Evolutionary conservation across 495 filamentous ascomycete genomes (phyloP).

Genomic region (Daldinia concentrica): DNA sequence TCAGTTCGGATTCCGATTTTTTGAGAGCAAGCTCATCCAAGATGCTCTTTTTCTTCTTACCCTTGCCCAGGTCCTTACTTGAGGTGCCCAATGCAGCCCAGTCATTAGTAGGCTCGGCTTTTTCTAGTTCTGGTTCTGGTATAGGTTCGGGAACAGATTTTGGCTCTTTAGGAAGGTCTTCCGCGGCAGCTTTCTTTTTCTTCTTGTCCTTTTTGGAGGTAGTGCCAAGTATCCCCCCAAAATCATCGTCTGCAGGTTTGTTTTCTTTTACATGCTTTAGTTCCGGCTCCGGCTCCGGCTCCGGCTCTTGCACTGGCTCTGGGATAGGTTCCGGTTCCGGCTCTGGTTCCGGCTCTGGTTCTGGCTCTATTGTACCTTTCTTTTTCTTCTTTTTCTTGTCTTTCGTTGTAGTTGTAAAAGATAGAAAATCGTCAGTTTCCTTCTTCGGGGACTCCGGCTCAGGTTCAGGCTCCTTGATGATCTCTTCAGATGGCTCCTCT

Average conservation of each 20-base stretch:
- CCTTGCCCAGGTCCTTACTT: constrained; percentile 19
- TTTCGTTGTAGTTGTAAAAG: background rate
- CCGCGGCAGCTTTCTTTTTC: constrained; percentile 45
- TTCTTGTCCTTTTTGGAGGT: constrained; percentile 49
- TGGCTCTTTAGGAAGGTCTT: constrained; percentile 32
- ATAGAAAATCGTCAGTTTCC: background rate
- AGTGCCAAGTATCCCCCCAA: constrained; percentile 29
- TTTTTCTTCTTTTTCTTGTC: constrained; percentile 1
- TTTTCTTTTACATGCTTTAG: constrained; percentile 37
- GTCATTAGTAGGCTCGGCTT: constrained; percentile 11
- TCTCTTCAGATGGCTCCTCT: constrained; percentile 7
- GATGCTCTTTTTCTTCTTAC: constrained; percentile 32
- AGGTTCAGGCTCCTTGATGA: constrained; percentile 27
- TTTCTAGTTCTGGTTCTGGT: constrained; percentile 16
- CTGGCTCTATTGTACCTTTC: background rate
- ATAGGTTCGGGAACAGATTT: constrained; percentile 27
- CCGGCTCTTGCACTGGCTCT: constrained; percentile 36
- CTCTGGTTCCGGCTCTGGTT: constrained; percentile 2
- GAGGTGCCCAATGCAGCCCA: constrained; percentile 2
- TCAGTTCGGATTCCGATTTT: constrained; percentile 30
- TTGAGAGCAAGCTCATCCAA: constrained; percentile 20
- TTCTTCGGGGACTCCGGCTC: constrained; percentile 47
- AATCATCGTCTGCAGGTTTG: constrained; percentile 36
- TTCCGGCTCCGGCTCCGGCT: constrained; percentile 40
- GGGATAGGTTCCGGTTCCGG: constrained; percentile 20